Base-by-base conservation (phyloP, 371 early-diverging fungal species). In the Lichtheimia hyalospora region DNA sequence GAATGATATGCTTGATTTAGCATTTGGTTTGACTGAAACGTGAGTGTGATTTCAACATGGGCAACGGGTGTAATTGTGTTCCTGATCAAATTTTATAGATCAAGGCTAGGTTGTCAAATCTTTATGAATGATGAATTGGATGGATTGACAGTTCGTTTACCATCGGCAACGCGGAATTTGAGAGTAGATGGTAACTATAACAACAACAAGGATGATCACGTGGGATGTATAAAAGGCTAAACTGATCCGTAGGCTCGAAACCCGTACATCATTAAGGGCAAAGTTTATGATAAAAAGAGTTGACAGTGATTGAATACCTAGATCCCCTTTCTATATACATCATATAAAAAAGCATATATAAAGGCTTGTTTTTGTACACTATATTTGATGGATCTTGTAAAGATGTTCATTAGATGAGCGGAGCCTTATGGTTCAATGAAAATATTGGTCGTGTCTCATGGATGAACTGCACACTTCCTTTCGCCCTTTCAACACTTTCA, bases 1-100 rank as follows among this genome's bases (percentile, higher is more conserved):
- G 66, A 96, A 98, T 69, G 99, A 99, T 79, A 96, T 99, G 94
- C 76, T 99, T 54, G 99, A 99, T 79, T 74, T 97, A 68, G 99
- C 99, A 7, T 99, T 96, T 84, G 98, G 96, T 10, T 82, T 97
- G 60, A 95, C 96, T 23, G 95, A 96, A 55, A 99, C 98, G 83
- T 94, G 78, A 69, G 85, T 58, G 23, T 12, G 40, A n/a, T 0
- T 1, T 1, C 8, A 25, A 21, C 16, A 25, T 15, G 39, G n/a
- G 18, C 20, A 54, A 54, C 8, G 2, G 14, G 54, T 39, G 50
- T 16, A 16, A 23, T 5, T 49, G 14, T 24, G 21, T n/a, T 50
- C 16, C 6, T 6, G 13, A 14, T 34, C 28, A 28, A 28, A 28
- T 10, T 8, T 5, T 51, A 20, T 70, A 93, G 93, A 52, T 97